Base-by-base conservation (phyloP, 371 early-diverging fungal genomes). In the Dinochytrium kinnereticum region DNA sequence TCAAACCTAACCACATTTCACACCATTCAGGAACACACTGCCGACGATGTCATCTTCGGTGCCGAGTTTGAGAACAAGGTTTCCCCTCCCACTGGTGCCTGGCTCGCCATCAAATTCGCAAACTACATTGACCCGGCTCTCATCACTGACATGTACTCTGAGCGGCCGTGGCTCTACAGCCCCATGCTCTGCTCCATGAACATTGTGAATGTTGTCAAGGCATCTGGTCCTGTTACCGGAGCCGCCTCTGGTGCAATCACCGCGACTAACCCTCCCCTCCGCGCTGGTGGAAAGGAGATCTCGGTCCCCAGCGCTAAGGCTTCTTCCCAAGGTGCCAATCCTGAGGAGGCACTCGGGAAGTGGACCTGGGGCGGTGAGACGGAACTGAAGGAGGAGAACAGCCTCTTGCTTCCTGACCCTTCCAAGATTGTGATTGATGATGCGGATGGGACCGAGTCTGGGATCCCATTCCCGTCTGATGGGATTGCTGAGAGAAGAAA, bases 71-170 rank as follows among this genome's bases (percentile, higher is more conserved):
- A 92, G 73, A 78, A 84, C 53, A 61, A 66, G 66, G 82, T 82
- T 36, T 73, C 68, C 15, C 85, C 93, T 24, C 95, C 95, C 30
- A 89, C 89, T 1, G 90, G 93, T 31, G 83, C 90, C 5, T 91
- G 91, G 40, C 76, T 94, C 38, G 92, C 91, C 2, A 77, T 93
- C 69, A 89, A 88, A 76, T 91, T 93, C 71, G 90, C 92, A 65
- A 87, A 87, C 72, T 88, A 88, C 76, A 91, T 92, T 80, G 95
- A 95, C 79, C 93, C 94, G 30, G 92, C 92, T 5, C 80, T 95
- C 51, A 83, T 90, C 61, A 83, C 88, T 13, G 91, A 95, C 74
- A 81, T 95, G 51, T 89, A 91, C 80, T 75, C 83, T 17, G 90
- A 91, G 49, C 86, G 84, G 53, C 95, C 95, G 0, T 91, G 90